phyloP scores from a whole-genome alignment of 2,329 filamentous ascomycete genomes.

The Fusarium lyarnte region DNA sequence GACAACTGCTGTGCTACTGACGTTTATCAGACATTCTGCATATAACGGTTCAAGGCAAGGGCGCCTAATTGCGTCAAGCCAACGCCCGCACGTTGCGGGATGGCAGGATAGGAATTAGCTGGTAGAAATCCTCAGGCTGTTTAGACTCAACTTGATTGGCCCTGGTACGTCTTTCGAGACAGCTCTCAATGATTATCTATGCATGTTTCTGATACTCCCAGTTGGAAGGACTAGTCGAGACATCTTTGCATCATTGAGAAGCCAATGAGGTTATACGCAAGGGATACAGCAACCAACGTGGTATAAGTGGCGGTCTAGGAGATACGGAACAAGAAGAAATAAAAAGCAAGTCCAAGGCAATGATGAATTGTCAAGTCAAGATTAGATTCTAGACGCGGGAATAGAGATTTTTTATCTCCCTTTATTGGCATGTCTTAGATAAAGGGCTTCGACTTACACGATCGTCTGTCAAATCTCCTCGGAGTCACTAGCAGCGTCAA shows the following conservation, averaged over 20 bases:
- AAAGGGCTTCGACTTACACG: neutral
- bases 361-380: neutral
- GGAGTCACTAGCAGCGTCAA: neutral
- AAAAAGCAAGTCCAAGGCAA: slow-evolving; percentile 19
- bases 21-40: slow-evolving; percentile 22
- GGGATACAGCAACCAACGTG: slow-evolving; percentile 9
- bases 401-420: slow-evolving; percentile 1
- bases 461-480: neutral
- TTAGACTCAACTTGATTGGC: slow-evolving; percentile 10
- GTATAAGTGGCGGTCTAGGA: slow-evolving; percentile 13
- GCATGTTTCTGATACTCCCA: slow-evolving; percentile 14
- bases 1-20: slow-evolving; percentile 16
- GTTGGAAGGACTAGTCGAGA: neutral
- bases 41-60: slow-evolving; percentile 22
- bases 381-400: neutral
- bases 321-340: slow-evolving; percentile 1
- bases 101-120: slow-evolving; percentile 26
- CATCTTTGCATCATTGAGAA: slow-evolving; percentile 4
- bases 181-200: neutral
- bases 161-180: slow-evolving; percentile 17
- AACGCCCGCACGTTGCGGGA: slow-evolving; percentile 38
- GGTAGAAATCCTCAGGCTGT: slow-evolving; percentile 3
- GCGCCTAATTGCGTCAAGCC: slow-evolving; percentile 19
- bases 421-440: neutral
- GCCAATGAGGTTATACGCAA: slow-evolving; percentile 31